These are phyloP conservation scores for Marasmius sp. DNA, from an alignment of 1,284 basidiomycete genomes.

Conservation along the genomic window DNA sequence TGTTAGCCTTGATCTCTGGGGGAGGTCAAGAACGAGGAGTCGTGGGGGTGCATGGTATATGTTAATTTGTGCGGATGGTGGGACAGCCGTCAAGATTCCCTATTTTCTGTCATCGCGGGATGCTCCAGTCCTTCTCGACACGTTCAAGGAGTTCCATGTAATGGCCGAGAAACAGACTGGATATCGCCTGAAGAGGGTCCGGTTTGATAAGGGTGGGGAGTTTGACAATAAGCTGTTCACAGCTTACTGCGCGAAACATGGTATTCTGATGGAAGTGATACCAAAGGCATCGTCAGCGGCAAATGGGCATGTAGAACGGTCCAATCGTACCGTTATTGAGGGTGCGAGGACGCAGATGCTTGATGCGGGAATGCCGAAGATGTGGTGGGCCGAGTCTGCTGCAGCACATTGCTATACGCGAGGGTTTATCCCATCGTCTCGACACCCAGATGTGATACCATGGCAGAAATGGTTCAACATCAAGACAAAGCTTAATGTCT, in stretches of 20 bases:
- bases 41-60: neutral
- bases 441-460: neutral
- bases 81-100: neutral
- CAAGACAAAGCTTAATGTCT: neutral
- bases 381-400: conserved; percentile 14
- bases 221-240: conserved; percentile 10
- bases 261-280: conserved; percentile 11
- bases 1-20: neutral
- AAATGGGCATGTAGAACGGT: conserved; percentile 11
- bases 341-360: conserved; percentile 2
- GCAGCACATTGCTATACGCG: conserved; percentile 10
- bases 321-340: conserved; percentile 7
- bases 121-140: neutral
- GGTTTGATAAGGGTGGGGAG: neutral
- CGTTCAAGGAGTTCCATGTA: neutral
- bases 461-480: no score
- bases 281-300: conserved; percentile 15
- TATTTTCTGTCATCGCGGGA: neutral
- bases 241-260: conserved; percentile 2
- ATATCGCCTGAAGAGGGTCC: neutral
- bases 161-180: neutral
- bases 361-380: neutral
- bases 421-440: neutral
- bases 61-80: neutral
- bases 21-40: neutral